A percentile compares a stretch with the other conserved stretches of the same genome.
Conservation (phyloP, 2,329 filamentous ascomycete species). For the Paecilomyces sp. region DNA sequence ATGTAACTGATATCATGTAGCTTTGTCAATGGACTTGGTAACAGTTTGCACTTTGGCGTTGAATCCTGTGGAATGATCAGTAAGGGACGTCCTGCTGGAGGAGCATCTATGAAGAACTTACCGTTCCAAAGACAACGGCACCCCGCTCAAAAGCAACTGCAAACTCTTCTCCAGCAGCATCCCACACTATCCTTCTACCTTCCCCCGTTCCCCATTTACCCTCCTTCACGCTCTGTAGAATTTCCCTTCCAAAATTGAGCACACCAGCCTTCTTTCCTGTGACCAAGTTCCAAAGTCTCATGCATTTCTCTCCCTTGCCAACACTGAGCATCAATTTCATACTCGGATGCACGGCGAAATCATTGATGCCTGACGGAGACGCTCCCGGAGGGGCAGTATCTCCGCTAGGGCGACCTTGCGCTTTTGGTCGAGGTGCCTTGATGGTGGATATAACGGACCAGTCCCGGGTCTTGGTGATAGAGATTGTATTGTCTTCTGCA, state of each 20-base stretch:
- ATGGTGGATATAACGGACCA: constrained; percentile 83
- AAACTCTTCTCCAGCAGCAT: constrained; percentile 69
- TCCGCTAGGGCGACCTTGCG: constrained; percentile 72
- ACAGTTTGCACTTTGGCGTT: constrained; percentile 65
- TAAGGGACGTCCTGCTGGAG: not conserved
- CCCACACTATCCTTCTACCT: constrained; percentile 76
- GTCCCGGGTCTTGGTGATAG: constrained; percentile 78
- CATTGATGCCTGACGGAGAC: constrained; percentile 81
- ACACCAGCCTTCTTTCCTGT: constrained; percentile 94
- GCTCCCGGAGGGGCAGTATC: constrained; percentile 80
- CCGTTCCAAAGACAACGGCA: constrained; percentile 74
- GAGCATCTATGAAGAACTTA: constrained; percentile 21
- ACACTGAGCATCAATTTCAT: constrained; percentile 96
- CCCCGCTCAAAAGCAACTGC: constrained; percentile 85
- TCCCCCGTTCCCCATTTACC: constrained; percentile 71
- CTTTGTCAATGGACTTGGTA: constrained; percentile 65
- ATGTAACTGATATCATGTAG: constrained; percentile 77
- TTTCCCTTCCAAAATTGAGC: constrained; percentile 69
- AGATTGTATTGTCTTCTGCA: constrained; percentile 85
- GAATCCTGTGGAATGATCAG: constrained; percentile 51
- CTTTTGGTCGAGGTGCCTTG: constrained; percentile 79
- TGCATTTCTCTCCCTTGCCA: constrained; percentile 78
- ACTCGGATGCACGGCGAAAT: constrained; percentile 90
- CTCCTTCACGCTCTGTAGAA: constrained; percentile 70
- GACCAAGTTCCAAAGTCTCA: constrained; percentile 94